phyloP scores from a whole-genome alignment of 768 basidiomycete genomes.

The Mycena metata region DNA sequence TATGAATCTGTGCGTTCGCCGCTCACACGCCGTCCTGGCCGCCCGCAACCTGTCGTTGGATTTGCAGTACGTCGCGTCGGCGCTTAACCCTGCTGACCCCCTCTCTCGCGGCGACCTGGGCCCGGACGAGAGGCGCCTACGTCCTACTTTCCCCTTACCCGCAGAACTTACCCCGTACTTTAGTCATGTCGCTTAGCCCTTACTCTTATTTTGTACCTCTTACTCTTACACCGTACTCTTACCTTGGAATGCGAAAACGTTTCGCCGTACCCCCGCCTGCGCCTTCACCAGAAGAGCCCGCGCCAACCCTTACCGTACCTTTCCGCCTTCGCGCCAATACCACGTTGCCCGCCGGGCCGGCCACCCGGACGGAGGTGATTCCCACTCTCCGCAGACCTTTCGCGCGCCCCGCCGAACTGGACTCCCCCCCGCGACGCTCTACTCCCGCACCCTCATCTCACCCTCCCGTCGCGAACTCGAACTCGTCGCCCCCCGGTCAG shows the following conservation, averaged over 20 bases:
- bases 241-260: not conserved
- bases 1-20: slow-evolving; percentile 33
- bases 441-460: no score
- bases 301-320: no score
- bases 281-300: not conserved
- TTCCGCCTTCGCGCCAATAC: not conserved
- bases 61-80: slow-evolving; percentile 34
- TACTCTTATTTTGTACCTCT: not conserved
- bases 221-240: not conserved
- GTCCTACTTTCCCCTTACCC: not conserved
- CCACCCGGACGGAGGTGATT: no score
- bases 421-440: no score
- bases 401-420: no score
- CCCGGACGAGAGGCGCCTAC: not conserved
- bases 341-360: no score
- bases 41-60: slow-evolving; percentile 1
- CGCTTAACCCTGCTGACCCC: not conserved
- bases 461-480: no score
- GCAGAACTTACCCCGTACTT: not conserved
- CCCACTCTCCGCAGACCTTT: no score
- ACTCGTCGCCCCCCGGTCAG: no score
- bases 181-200: not conserved
- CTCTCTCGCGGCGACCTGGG: not conserved
- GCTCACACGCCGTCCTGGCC: slow-evolving; percentile 1
- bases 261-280: no score